phyloP scores from a whole-genome alignment of 2,329 filamentous ascomycete species.

The Colletotrichum sp. region DNA sequence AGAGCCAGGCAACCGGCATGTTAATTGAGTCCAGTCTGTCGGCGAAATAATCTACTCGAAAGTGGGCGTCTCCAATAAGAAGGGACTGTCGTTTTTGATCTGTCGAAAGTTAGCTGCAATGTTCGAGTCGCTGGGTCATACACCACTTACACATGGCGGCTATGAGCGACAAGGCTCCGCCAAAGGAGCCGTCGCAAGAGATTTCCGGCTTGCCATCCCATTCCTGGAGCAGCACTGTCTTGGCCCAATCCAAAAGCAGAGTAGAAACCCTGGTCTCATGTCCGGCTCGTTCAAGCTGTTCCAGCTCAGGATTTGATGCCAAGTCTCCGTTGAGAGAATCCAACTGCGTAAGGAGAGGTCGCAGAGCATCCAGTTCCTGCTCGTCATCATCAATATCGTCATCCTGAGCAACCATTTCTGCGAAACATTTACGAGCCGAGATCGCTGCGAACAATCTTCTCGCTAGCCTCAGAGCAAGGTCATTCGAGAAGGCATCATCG shows the following conservation, averaged over 20 bases:
- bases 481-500: conserved; percentile 67
- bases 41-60: conserved; percentile 76
- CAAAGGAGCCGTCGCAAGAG: conserved; percentile 72
- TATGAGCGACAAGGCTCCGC: conserved; percentile 78
- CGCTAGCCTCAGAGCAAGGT: conserved; percentile 64
- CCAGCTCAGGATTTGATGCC: conserved; percentile 52
- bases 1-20: conserved; percentile 75
- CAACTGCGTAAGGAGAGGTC: conserved; percentile 56
- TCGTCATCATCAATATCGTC: conserved; percentile 34
- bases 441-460: conserved; percentile 64
- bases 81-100: conserved; percentile 69
- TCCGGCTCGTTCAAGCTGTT: conserved; percentile 53
- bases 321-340: conserved; percentile 55
- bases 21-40: conserved; percentile 77
- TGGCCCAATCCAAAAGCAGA: conserved; percentile 72
- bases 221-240: conserved; percentile 75
- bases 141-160: conserved; percentile 71
- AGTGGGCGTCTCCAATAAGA: conserved; percentile 71
- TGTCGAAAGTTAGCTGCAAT: conserved; percentile 29
- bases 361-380: conserved; percentile 48
- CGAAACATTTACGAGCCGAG: conserved; percentile 55
- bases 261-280: conserved; percentile 64
- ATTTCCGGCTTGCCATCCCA: conserved; percentile 82
- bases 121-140: not conserved
- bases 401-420: conserved; percentile 45